Evolutionary conservation across 176 grass and related monocot genomes (phyloP).

Genomic region (Bothriochloa decipiens): DNA sequence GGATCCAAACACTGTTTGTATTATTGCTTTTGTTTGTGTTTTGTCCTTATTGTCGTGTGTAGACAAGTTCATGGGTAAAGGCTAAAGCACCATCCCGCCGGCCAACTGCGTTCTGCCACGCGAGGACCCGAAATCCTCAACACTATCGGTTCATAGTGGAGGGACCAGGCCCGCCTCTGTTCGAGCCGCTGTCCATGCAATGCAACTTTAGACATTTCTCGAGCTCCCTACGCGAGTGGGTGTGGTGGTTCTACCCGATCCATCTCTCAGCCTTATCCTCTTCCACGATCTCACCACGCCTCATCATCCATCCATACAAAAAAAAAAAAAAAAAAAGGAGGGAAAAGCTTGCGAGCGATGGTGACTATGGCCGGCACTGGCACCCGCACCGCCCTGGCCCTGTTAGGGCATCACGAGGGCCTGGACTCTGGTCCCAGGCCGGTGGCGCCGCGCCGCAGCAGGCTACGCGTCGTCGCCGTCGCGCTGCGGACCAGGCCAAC

Average conservation of each 20-base stretch:
- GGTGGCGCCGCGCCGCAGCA: slow-evolving; percentile 18
- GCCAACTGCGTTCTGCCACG: not conserved
- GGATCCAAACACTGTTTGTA: no score
- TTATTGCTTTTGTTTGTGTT: no score
- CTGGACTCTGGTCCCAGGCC: slow-evolving; percentile 2
- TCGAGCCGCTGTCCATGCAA: not conserved
- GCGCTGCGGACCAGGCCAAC: slow-evolving; percentile 49
- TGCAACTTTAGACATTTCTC: not conserved
- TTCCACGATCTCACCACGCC: not conserved
- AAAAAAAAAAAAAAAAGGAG: not conserved
- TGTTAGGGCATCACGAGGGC: not conserved
- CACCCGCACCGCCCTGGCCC: slow-evolving; percentile 1
- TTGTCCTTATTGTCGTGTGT: no score
- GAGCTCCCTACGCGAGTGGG: not conserved
- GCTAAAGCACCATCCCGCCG: not conserved
- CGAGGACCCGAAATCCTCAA: not conserved
- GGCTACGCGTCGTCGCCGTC: slow-evolving; percentile 40
- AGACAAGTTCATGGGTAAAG: not conserved
- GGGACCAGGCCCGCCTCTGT: not conserved
- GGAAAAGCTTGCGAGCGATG: not conserved
- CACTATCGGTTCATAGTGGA: not conserved
- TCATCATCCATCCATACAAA: not conserved
- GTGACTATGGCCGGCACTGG: not conserved
- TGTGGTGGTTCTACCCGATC: not conserved
- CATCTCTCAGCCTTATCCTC: not conserved